Evolutionary conservation across 1,139 yeast species (phyloP), one percentile per base, ranked within the genome.

Genomic region (Pichia norvegensis): DNA sequence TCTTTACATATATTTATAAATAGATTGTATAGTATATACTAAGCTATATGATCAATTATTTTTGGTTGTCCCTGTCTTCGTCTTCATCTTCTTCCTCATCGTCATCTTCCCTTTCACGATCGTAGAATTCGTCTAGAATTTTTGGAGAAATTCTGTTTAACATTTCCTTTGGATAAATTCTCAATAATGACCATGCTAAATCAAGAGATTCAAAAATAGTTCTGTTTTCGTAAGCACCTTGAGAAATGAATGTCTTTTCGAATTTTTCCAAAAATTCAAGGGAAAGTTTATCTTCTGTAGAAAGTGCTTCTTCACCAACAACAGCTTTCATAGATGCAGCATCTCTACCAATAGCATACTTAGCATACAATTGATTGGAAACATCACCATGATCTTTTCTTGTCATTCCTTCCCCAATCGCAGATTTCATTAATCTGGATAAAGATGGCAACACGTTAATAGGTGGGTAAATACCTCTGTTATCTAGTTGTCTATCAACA

Each of bases 261-360:
- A 92, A 92, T 73, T 92, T 92, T 66, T 94, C 98, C 72, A 92
- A 80, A 67, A 92, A 92, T 72, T 92, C 99, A 63, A 92, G 77
- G 1, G 98, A 92, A 56, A 92, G 78, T 71, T 92, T 94, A 71
- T 92, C 99, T 70, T 92, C 99, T 56, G 87, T 86, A 33, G 97
- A 88, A 62, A 92, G 76, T 36, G 99, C 98, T 70, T 92, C 99
- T 70, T 92, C 99, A 79, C 99, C 99, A 59, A 92, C 99, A 56
- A 92, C 99, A n/a, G 98, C 96, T 73, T 92, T 92, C 99, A 92
- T 92, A 59, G 98, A 97, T 43, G 98, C 98, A 29, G 98, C 99
- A 70, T 92, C 99, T 72, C 90, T 85, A 75, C 99, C 99, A 72
- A 92, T 94, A 56, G 99, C 99, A 66, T 92, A 92, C 69, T 92